Base-by-base conservation (phyloP, 495 filamentous ascomycete species). In the Amorphotheca resinae region DNA sequence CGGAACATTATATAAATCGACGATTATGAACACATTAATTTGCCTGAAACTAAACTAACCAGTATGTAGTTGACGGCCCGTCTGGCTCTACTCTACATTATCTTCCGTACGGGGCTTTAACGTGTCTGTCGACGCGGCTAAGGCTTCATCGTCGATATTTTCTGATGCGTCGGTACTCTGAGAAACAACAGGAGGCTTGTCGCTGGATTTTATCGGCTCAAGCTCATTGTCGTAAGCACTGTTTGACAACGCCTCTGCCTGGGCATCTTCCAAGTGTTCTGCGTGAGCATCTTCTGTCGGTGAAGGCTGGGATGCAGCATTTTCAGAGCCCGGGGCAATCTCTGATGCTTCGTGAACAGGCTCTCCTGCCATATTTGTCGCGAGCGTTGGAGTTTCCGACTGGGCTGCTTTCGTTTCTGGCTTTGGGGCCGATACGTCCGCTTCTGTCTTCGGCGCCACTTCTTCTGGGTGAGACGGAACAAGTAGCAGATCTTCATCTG, bases 401-500 rank as follows among this genome's bases (percentile, higher is more conserved):
- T 58, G 45, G 2, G 50, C 51, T 25, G 52, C 45, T 15, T 60
- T 43, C 33, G 51, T 48, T 9, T 37, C 34, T 21, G 34, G 34
- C 5, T 44, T 50, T 23, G 46, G 41, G 5, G 48, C 18, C 22
- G 62, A 59, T 28, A 51, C 46, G 15, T 60, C 41, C 33, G 51
- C 46, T 12, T 37, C 34, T 37, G 18, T 11, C 2, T 42, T 50
- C 23, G 46, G 42, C 4, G 48, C 21, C 22, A 62, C 59, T 16
- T 55, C 41, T 11, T 50, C 23, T 11, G 48, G 47, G 21, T 53
- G 40, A 15, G 44, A 26, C 16, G 42, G 20, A 17, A 68, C 60
- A 35, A 39, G 55, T 42, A 74, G 33, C 1, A 45, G 57, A n/a
- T 65, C 67, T 48, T 73, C 66, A 15, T 73, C 70, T 9, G 66